Evolutionary conservation across 1,284 basidiomycete genomes (phyloP), one percentile per base, ranked within the genome.

Genomic region (Puccinia triticina): DNA sequence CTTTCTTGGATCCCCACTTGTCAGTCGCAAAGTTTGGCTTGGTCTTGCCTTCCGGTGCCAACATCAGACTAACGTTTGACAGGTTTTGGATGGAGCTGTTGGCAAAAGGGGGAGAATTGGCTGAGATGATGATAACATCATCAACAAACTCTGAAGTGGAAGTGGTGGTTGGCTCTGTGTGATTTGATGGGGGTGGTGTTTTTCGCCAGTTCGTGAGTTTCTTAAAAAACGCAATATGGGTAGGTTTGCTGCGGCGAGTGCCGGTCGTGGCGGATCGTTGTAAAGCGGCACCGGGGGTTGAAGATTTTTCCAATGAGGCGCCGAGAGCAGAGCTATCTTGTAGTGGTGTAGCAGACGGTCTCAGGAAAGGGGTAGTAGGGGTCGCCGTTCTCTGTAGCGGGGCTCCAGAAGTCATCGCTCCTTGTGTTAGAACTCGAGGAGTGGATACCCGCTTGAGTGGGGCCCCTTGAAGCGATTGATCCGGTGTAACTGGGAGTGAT

Each of bases 221-320:
- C 67, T 69, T 23, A 21, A 48, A 29, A n/a, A 48, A 48, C 46
- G 67, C 1, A 10, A 46, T 18, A 14, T n/a, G 16, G n/a, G 8
- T 69, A 16, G 46, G 4, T 48, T 69, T 43, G 26, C 26, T 69
- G 67, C 4, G 40, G 43, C 1, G 67, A 46, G 67, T 37, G 21
- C 40, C 18, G 26, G 46, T 29, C 1, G 67, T 69, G 10, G 14
- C 21, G 67, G 40, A 50, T 23, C 72, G 46, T 23, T 74, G 46
- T 48, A 74, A 55, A 50, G 46, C 43, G 21, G 72, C n/a, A 29
- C 72, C 48, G 55, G 72, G 53, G 23, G 72, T 74, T 23, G 46
- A 32, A 14, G 21, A 55, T 55, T 50, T 48, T 5, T 53, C 10
- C 21, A 74, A 21, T 21, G 72, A n/a, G 48, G 46, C 48, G 32